phyloP scores from a whole-genome alignment of 164 flowering plant species.

The Euptelea pleiosperma region DNA sequence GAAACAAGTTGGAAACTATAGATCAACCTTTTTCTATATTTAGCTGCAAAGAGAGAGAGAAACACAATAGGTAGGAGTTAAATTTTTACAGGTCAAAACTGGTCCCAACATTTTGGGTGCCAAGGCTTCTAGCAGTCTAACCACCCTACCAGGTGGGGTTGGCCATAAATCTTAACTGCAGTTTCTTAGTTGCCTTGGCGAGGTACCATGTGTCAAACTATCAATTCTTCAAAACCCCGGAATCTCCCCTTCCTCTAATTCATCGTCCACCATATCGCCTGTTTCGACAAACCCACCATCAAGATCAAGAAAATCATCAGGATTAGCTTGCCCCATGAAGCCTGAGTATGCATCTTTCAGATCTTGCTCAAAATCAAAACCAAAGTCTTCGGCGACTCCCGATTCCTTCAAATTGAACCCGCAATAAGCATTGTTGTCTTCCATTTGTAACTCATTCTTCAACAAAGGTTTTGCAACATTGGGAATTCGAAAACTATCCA shows the following conservation, averaged over 20 bases:
- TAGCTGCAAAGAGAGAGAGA: no score
- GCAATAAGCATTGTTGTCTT: constrained; percentile 4
- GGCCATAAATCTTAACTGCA: no score
- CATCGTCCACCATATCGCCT: constrained; percentile 31
- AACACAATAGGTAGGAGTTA: no score
- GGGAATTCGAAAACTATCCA: constrained; percentile 3
- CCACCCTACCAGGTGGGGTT: no score
- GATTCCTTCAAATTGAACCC: constrained; percentile 11
- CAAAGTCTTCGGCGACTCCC: constrained; percentile 18
- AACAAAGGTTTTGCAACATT: not conserved
- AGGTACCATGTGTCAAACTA: no score
- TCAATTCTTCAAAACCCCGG: constrained; percentile 9
- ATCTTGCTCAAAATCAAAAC: constrained; percentile 56
- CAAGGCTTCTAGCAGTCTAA: no score
- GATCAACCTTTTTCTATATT: no score
- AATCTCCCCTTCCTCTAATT: constrained; percentile 72
- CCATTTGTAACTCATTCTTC: not conserved
- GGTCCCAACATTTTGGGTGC: no score
- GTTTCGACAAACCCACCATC: constrained; percentile 31
- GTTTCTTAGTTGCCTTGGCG: no score
- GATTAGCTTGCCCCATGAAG: constrained; percentile 40
- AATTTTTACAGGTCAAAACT: no score
- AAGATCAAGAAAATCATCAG: constrained; percentile 54
- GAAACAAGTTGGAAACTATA: no score
- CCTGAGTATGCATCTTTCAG: constrained; percentile 51